Evolutionary conservation across 75 land plant genomes (phyloP).

Genomic region (Sequoiadendron giganteum): DNA sequence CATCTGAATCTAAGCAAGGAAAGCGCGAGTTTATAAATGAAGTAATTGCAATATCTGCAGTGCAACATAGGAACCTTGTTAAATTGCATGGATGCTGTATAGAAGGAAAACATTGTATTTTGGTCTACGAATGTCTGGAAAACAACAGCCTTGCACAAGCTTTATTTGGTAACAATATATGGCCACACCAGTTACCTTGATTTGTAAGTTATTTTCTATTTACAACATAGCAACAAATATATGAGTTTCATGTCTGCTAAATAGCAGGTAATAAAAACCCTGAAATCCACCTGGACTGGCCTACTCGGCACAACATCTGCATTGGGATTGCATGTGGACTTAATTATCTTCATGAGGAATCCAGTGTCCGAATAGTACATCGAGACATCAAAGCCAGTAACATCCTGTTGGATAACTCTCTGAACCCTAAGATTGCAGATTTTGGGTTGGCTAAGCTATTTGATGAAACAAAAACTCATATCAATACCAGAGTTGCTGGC

Average conservation of each 20-base stretch:
- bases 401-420: constrained; percentile 68
- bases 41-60: constrained; percentile 16
- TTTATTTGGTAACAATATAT: constrained; percentile 18
- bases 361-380: constrained; percentile 66
- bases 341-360: constrained; percentile 84
- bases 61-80: constrained; percentile 24
- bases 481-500: constrained; percentile 88
- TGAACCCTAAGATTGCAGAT: constrained; percentile 79
- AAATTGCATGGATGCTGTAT: constrained; percentile 25
- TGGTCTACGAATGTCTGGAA: constrained; percentile 22
- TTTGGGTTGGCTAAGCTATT: constrained; percentile 91
- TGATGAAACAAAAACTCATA: constrained; percentile 78
- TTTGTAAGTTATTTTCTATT: not conserved
- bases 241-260: no score
- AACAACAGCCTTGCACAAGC: constrained; percentile 17
- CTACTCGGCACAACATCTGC: constrained; percentile 50
- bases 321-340: constrained; percentile 60
- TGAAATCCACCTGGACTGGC: constrained; percentile 37
- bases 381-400: constrained; percentile 92
- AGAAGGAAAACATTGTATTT: constrained; percentile 12
- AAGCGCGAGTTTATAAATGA: constrained; percentile 24
- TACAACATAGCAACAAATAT: not conserved
- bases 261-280: not conserved
- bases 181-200: not conserved
- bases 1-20: constrained; percentile 16